These are phyloP conservation scores for Coemansia sp. DNA, from an alignment of 192 early-diverging fungal species.

Conservation along the genomic window DNA sequence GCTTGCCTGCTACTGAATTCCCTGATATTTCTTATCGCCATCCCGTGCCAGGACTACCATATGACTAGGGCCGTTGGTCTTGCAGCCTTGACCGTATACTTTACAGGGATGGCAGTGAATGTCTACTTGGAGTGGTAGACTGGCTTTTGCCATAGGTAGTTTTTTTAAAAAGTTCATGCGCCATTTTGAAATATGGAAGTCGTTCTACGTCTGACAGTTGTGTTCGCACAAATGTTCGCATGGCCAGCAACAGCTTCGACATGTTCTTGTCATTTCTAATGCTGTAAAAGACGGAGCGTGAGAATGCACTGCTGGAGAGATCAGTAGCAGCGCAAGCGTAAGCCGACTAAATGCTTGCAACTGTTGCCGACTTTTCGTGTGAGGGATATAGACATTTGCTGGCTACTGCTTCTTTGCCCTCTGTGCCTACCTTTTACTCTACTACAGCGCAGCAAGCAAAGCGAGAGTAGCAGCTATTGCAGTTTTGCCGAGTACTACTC, in stretches of 20 bases:
- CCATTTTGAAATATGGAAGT: background rate
- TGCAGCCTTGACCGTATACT: constrained; percentile 62
- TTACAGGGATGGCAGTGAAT: constrained; percentile 65
- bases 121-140: constrained; percentile 61
- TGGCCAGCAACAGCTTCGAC: background rate
- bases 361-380: background rate
- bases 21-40: constrained; percentile 60
- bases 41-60: constrained; percentile 67
- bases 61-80: constrained; percentile 67
- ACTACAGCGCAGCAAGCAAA: constrained; percentile 2
- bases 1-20: constrained; percentile 69
- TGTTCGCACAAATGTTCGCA: background rate
- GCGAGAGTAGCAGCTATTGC: background rate
- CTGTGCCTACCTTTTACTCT: background rate
- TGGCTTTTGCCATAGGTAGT: background rate
- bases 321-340: background rate
- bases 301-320: background rate
- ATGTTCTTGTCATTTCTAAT: background rate
- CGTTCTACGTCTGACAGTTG: background rate
- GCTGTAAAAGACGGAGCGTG: background rate
- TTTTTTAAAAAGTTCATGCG: background rate
- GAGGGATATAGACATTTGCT: background rate
- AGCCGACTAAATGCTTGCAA: background rate
- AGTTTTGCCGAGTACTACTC: background rate
- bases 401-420: background rate